Evolutionary conservation across 2,329 filamentous ascomycete genomes (phyloP).

Genomic region (Pseudovirgaria hyperparasitica): DNA sequence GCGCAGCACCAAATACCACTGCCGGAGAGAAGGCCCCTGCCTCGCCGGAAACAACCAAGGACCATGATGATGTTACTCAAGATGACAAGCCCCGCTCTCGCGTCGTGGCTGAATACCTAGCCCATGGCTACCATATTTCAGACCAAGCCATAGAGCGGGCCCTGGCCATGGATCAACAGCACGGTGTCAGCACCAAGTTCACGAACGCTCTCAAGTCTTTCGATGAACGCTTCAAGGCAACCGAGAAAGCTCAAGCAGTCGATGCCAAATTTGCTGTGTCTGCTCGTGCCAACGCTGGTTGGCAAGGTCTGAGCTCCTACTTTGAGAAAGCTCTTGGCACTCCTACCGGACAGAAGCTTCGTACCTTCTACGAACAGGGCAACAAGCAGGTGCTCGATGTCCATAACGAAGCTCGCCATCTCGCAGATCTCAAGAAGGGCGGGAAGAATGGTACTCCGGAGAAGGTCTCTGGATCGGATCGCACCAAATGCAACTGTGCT

Average conservation of each 20-base stretch:
- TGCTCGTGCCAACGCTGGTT: constrained; percentile 54
- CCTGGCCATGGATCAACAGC: constrained; percentile 78
- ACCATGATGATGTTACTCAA: constrained; percentile 56
- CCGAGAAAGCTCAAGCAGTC: constrained; percentile 70
- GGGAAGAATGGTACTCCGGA: constrained; percentile 42
- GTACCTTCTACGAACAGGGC: constrained; percentile 73
- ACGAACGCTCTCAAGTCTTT: constrained; percentile 61
- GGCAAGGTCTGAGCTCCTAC: constrained; percentile 66
- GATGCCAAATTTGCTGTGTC: constrained; percentile 77
- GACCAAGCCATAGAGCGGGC: constrained; percentile 67
- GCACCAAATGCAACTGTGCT: constrained; percentile 36
- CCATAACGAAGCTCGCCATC: constrained; percentile 74
- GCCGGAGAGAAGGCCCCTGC: constrained; percentile 47
- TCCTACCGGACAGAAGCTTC: constrained; percentile 77
- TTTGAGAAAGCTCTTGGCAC: constrained; percentile 87
- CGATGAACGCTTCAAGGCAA: constrained; percentile 76
- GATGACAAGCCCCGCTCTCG: constrained; percentile 94
- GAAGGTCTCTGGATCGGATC: constrained; percentile 26
- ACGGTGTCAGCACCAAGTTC: constrained; percentile 75
- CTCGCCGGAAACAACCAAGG: constrained; percentile 35
- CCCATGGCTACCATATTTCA: constrained; percentile 80
- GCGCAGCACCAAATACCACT: constrained; percentile 53
- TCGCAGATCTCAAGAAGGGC: constrained; percentile 74
- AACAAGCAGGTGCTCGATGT: constrained; percentile 90
- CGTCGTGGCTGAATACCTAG: constrained; percentile 92